A percentile compares a stretch with the other conserved stretches of the same genome.
These are phyloP conservation scores for Blepharisma undulans DNA, from an alignment of 169 alveolate genomes.

Conservation along the genomic window DNA sequence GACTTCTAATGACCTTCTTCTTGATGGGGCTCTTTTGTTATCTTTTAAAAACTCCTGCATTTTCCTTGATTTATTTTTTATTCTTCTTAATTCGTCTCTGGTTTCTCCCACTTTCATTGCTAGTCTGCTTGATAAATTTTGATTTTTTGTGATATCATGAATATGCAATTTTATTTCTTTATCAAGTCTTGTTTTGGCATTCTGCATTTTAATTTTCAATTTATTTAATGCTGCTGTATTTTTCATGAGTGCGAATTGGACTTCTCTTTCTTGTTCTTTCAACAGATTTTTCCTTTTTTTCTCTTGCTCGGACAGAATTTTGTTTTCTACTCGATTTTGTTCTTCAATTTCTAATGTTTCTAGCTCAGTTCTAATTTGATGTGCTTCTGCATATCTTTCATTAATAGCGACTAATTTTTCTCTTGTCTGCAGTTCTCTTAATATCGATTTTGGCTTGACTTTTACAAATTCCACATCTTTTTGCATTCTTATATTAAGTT, in stretches of 20 bases:
- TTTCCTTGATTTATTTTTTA: slow-evolving; percentile 49
- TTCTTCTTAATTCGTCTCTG: slow-evolving; percentile 59
- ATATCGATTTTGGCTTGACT: slow-evolving; percentile 55
- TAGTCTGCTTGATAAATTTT: slow-evolving; percentile 54
- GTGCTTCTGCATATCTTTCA: slow-evolving; percentile 66
- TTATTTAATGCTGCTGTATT: slow-evolving; percentile 49
- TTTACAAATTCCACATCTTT: slow-evolving; percentile 44
- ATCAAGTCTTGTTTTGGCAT: slow-evolving; percentile 48
- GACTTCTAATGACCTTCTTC: neutral
- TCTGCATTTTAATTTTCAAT: slow-evolving; percentile 44
- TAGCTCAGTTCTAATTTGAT: slow-evolving; percentile 58
- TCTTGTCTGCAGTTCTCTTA: slow-evolving; percentile 45
- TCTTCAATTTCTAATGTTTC: slow-evolving; percentile 44
- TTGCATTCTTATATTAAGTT: slow-evolving; percentile 40
- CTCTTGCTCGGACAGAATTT: slow-evolving; percentile 47
- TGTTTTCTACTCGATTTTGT: slow-evolving; percentile 56
- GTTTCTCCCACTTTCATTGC: slow-evolving; percentile 51
- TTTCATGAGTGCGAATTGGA: slow-evolving; percentile 46
- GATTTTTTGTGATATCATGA: slow-evolving; percentile 58
- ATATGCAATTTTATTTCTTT: slow-evolving; percentile 63
- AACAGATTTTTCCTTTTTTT: slow-evolving; percentile 50
- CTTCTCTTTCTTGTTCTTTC: slow-evolving; percentile 48
- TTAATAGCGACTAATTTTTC: slow-evolving; percentile 62
- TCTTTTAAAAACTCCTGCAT: neutral
- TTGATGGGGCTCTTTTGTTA: neutral